Conservation (phyloP, 495 filamentous ascomycete genomes). For the Penicillium pulvis region DNA sequence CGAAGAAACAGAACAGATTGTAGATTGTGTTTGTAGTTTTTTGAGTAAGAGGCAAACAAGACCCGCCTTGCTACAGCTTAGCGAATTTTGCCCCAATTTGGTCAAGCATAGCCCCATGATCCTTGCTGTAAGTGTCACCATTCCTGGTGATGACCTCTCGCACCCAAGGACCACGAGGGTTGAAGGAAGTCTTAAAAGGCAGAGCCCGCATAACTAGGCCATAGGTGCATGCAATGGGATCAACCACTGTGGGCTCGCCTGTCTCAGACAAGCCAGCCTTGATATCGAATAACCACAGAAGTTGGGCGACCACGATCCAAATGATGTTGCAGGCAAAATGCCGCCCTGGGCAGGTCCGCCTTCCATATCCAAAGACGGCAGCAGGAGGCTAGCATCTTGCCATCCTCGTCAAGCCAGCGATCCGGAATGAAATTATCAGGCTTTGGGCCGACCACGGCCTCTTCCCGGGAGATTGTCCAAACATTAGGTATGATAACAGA, state of each 20-base stretch:
- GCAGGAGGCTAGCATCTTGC: slow-evolving; percentile 2
- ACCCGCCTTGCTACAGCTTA: slow-evolving; percentile 12
- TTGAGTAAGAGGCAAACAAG: no score
- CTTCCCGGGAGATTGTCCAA: slow-evolving; percentile 33
- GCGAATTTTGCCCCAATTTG: slow-evolving; percentile 28
- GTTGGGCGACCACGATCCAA: slow-evolving; percentile 28
- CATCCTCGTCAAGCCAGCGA: slow-evolving; percentile 25
- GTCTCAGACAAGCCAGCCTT: slow-evolving; percentile 13
- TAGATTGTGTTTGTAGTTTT: no score
- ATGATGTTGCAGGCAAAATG: slow-evolving; percentile 30
- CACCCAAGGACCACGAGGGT: slow-evolving; percentile 24
- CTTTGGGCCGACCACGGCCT: slow-evolving; percentile 12
- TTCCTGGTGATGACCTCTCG: slow-evolving; percentile 15
- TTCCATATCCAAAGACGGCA: slow-evolving; percentile 32
- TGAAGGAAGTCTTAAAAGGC: slow-evolving; percentile 27
- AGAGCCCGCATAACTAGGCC: slow-evolving; percentile 28
- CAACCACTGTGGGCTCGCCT: slow-evolving; percentile 19
- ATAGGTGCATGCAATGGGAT: slow-evolving; percentile 28
- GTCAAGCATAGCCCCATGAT: slow-evolving; percentile 34
- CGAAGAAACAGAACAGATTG: no score
- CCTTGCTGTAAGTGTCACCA: slow-evolving; percentile 23
- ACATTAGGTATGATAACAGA: slow-evolving; percentile 48
- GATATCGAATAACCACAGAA: slow-evolving; percentile 39
- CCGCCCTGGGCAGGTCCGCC: slow-evolving; percentile 31
- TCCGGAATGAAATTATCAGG: slow-evolving; percentile 34